Evolutionary conservation across 2,329 filamentous ascomycete species (phyloP), one percentile per base, ranked within the genome.

Genomic region (Phialophora tarda): DNA sequence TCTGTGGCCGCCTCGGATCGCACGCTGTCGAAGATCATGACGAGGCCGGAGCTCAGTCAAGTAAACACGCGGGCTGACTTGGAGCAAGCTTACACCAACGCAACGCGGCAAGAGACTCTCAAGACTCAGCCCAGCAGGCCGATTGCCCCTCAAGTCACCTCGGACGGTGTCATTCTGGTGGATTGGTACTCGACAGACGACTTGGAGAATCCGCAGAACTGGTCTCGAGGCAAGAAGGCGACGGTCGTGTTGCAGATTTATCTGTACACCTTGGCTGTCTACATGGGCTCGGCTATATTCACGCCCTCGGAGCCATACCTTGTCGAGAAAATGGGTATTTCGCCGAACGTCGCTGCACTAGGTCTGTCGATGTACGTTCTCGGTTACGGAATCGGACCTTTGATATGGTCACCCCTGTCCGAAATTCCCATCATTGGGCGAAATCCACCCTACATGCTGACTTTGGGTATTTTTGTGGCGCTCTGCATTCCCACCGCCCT

Each of bases 341-440:
- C 63, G 2, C 28, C 65, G 8, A 60, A 63, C 26, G 69, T 69
- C 17, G 71, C 71, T 1, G 60, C 63, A n/a, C 63, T 71, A 2
- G 70, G 71, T 30, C 62, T 73, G 24, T 70, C 71, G 0, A 69
- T 73, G 66, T 73, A 72, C 48, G 71, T 73, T 4, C 47, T 72
- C 12, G 71, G 68, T 38, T 78, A 73, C 59, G 71, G 71, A 12
- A 60, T 71, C 26, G 71, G 71, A 1, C 71, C 71, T 41, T 48
- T 73, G 38, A 54, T 72, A 17, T 91, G 86, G 77, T 86, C 86
- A 0, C 89, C 89, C 0, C 76, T 91, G 55, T 85, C 82, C 55
- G 89, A 92, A 76, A 86, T 91, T 28, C 88, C 89, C 0, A 74
- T 82, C 55, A 84, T 91, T 58, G 89, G 90, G 2, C 82, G 89